phyloP scores from a whole-genome alignment of 805 yeast genomes.

The Candida tibetensis region DNA sequence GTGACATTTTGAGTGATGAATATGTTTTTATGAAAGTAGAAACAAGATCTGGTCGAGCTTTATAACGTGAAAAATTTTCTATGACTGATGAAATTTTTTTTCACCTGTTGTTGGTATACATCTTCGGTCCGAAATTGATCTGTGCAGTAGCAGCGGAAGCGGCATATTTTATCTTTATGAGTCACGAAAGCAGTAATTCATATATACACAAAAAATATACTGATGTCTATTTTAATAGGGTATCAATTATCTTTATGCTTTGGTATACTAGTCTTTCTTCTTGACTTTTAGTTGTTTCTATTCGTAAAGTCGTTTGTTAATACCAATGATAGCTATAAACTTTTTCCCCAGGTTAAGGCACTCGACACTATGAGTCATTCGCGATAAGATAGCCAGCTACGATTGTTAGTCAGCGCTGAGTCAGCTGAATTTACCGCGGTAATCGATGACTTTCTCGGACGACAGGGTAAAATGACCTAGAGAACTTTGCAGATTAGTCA shows the following conservation, averaged over 20 bases:
- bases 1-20: conserved; percentile 7
- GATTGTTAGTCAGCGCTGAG: background rate
- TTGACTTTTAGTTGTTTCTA: no score
- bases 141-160: background rate
- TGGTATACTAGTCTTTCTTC: no score
- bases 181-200: background rate
- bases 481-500: no score
- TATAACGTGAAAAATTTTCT: conserved; percentile 5
- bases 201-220: no score
- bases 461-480: no score
- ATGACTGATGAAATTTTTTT: conserved; percentile 5
- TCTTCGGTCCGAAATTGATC: background rate
- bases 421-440: no score
- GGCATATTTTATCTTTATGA: background rate
- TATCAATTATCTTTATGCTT: no score
- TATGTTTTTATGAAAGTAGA: background rate
- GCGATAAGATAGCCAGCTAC: background rate
- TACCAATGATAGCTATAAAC: no score
- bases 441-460: no score
- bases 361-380: background rate
- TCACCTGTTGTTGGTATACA: background rate
- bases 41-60: conserved; percentile 1
- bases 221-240: no score
- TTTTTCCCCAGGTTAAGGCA: background rate
- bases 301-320: no score